phyloP scores from a whole-genome alignment of 2,329 filamentous ascomycete genomes.

The Cercospora sp. region DNA sequence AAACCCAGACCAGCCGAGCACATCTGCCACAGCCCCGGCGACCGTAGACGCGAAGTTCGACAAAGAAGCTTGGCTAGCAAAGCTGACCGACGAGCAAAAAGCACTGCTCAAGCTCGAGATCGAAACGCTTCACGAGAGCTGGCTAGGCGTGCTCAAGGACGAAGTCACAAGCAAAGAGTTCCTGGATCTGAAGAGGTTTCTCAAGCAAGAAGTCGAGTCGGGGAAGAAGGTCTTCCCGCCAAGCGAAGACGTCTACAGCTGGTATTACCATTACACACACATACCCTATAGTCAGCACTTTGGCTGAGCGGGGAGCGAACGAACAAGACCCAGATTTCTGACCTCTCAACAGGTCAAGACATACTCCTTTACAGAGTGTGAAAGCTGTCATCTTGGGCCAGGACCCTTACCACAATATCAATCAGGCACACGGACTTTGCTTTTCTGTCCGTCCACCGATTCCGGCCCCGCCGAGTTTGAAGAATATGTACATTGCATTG shows the following conservation, averaged over 20 bases:
- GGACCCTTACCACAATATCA: constrained; percentile 93
- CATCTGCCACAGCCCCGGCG: constrained; percentile 37
- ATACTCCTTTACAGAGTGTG: constrained; percentile 83
- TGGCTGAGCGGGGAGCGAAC: background rate
- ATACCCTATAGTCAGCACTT: constrained; percentile 1
- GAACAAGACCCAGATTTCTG: background rate
- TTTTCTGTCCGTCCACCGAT: constrained; percentile 93
- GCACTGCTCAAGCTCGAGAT: constrained; percentile 85
- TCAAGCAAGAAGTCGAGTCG: constrained; percentile 71
- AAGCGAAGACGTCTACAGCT: constrained; percentile 86
- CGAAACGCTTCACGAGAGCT: constrained; percentile 85
- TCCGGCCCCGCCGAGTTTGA: constrained; percentile 80
- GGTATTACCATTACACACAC: constrained; percentile 55
- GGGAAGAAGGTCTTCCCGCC: constrained; percentile 86
- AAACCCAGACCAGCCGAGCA: constrained; percentile 30
- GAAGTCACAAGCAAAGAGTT: constrained; percentile 79
- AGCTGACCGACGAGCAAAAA: constrained; percentile 77
- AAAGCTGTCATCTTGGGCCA: constrained; percentile 94
- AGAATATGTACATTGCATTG: constrained; percentile 89
- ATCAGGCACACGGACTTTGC: constrained; percentile 93
- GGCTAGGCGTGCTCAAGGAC: constrained; percentile 85
- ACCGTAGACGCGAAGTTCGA: constrained; percentile 63
- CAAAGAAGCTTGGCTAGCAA: constrained; percentile 85
- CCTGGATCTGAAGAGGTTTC: constrained; percentile 80
- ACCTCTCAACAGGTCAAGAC: constrained; percentile 69